A percentile compares a stretch with the other conserved stretches of the same genome.
Conservation (phyloP, 164 flowering plant species). For the Sextonia rubra region DNA sequence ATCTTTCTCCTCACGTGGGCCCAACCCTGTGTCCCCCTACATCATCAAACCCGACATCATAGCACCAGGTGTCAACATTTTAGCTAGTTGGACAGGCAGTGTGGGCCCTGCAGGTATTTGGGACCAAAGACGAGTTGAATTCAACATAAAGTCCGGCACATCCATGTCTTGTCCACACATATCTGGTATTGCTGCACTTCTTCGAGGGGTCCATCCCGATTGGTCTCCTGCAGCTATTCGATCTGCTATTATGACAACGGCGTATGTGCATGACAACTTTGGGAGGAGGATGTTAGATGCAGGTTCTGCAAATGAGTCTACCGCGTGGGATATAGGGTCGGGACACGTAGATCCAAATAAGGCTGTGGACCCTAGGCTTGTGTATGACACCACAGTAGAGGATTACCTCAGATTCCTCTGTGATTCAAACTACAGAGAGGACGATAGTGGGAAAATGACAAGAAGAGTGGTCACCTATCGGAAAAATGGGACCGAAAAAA, state of each 20-base stretch:
- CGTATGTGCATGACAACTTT: slow-evolving; percentile 16
- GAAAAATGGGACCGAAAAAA: slow-evolving; percentile 19
- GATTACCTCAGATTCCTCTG: slow-evolving; percentile 48
- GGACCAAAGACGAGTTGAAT: slow-evolving; percentile 37
- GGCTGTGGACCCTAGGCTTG: slow-evolving; percentile 31
- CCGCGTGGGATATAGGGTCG: slow-evolving; percentile 23
- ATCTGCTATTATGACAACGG: slow-evolving; percentile 48
- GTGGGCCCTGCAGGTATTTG: slow-evolving; percentile 25
- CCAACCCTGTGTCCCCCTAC: slow-evolving; percentile 24
- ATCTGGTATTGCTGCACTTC: slow-evolving; percentile 39
- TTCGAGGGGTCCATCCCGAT: slow-evolving; percentile 51
- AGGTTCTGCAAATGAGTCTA: slow-evolving; percentile 31
- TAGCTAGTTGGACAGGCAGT: slow-evolving; percentile 53
- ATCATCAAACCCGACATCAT: slow-evolving; percentile 61
- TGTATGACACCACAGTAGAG: slow-evolving; percentile 32
- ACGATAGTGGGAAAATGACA: slow-evolving; percentile 22
- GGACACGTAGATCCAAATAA: slow-evolving; percentile 2
- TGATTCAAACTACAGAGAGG: slow-evolving; percentile 23
- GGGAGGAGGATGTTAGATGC: slow-evolving; percentile 16
- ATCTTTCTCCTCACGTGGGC: slow-evolving; percentile 55
- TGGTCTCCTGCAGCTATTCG: slow-evolving; percentile 47
- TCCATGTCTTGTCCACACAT: slow-evolving; percentile 65
- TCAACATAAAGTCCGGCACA: slow-evolving; percentile 61
- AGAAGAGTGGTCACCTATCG: slow-evolving; percentile 20
- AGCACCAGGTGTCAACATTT: slow-evolving; percentile 68